Conservation (phyloP, 2,329 filamentous ascomycete genomes). For the Hypoxylon sp. region DNA sequence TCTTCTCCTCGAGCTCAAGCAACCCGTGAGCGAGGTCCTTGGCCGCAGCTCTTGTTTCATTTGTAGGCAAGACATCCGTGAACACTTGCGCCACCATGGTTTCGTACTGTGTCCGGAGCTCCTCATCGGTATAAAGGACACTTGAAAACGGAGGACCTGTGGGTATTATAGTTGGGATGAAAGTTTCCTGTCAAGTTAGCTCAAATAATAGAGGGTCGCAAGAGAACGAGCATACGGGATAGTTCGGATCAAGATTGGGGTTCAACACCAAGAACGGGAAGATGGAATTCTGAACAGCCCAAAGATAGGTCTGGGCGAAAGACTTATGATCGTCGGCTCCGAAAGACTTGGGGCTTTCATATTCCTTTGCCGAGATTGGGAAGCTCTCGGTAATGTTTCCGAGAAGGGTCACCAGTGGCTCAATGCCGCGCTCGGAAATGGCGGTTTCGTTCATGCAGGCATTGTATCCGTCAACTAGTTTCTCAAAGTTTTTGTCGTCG, state of each 20-base stretch:
- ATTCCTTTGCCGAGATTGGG: constrained; percentile 9
- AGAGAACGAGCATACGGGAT: constrained; percentile 15
- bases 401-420: constrained; percentile 28
- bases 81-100: constrained; percentile 12
- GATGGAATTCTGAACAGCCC: constrained; percentile 8
- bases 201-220: neutral
- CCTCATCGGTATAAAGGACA: constrained; percentile 3
- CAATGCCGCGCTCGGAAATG: constrained; percentile 18
- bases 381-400: constrained; percentile 29
- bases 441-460: constrained; percentile 36
- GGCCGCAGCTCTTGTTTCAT: constrained; percentile 19
- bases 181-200: constrained; percentile 24
- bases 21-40: constrained; percentile 14
- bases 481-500: constrained; percentile 34
- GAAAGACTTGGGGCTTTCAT: constrained; percentile 13
- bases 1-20: constrained; percentile 22
- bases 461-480: constrained; percentile 28
- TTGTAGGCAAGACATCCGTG: constrained; percentile 13
- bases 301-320: constrained; percentile 28
- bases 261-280: constrained; percentile 18
- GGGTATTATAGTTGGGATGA: constrained; percentile 19
- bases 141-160: neutral
- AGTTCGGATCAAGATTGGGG: constrained; percentile 5
- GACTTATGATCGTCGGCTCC: constrained; percentile 14
- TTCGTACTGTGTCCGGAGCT: constrained; percentile 11